Evolutionary conservation across 2,329 filamentous ascomycete species (phyloP), one percentile per base, ranked within the genome.

Genomic region (Penicillium sp.): DNA sequence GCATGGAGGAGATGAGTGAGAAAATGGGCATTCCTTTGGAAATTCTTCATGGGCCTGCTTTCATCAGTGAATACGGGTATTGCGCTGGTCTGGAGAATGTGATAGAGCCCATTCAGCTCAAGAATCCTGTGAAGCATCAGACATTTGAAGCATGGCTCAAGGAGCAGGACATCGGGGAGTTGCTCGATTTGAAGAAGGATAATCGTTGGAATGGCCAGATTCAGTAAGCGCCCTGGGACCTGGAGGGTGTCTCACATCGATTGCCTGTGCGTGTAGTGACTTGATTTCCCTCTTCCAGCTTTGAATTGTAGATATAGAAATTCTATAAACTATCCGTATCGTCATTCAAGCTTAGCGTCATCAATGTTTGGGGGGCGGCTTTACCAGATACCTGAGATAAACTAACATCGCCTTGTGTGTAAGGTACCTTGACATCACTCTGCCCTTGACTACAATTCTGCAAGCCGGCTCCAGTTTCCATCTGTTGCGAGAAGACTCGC

Each of bases 51-150:
- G 75, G 69, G 0, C 63, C 71, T 6, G 67, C 62, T 0, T 78
- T 75, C 37, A 56, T 78, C 47, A 67, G 61, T 0, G 79, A 82
- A 56, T 79, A 71, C 58, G 75, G 75, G 2, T 83, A 79, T 51
- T 76, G 74, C 57, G 78, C 71, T 5, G 79, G 79, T 0, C 39
- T 78, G n/a, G 62, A 71, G 1, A 70, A 68, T 2, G 70, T 75
- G 3, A 75, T 81, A 28, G 69, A 75, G 22, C 79, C 81, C 0
- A 20, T 54, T 11, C 70, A 81, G 51, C 58, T 83, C 59, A 79
- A 58, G 43, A 35, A 35, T 14, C 28, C n/a, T n/a, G 17, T 49
- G 7, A 15, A 31, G 11, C n/a, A 20, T 8, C 47, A 35, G 14
- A 35, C 47, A 1, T 49, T 49, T 14, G 17, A 49, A 7, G 31